A percentile compares a stretch with the other conserved stretches of the same genome.
Evolutionary conservation across 768 basidiomycete species (phyloP).

Genomic region (Fibroporia radiculosa): DNA sequence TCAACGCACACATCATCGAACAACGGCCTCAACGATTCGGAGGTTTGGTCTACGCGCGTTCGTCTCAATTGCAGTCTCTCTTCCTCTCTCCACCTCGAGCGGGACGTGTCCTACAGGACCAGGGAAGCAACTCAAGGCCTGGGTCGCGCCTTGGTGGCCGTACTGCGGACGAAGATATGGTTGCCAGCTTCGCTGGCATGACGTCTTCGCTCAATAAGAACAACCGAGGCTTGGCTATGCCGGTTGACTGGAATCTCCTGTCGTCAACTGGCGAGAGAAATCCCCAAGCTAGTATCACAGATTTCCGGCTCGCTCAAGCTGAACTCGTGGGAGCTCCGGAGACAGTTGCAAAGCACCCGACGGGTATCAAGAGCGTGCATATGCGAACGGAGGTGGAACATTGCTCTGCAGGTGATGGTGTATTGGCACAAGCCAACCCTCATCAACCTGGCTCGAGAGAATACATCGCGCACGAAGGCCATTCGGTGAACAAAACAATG

Average conservation of each 20-base stretch:
- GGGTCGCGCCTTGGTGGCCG: not conserved
- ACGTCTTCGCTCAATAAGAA: constrained; percentile 19
- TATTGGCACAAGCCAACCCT: constrained; percentile 34
- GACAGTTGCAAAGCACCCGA: constrained; percentile 35
- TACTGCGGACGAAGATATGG: constrained; percentile 9
- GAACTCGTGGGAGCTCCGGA: constrained; percentile 31
- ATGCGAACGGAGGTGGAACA: constrained; percentile 26
- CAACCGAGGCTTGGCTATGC: constrained; percentile 10
- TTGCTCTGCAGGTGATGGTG: constrained; percentile 21
- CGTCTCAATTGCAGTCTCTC: constrained; percentile 44
- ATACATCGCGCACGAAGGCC: constrained; percentile 28
- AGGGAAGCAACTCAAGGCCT: not conserved
- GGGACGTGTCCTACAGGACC: constrained; percentile 38
- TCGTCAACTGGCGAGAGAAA: constrained; percentile 18
- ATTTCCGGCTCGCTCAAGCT: constrained; percentile 23
- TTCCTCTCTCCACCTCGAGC: constrained; percentile 45
- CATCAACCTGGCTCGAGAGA: constrained; percentile 40
- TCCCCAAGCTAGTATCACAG: constrained; percentile 8
- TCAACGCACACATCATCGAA: constrained; percentile 37
- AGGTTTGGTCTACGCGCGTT: constrained; percentile 53
- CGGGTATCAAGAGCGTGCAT: constrained; percentile 31
- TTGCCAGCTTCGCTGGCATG: constrained; percentile 41
- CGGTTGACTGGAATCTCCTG: constrained; percentile 24
- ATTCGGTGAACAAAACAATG: constrained; percentile 1
- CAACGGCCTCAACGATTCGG: constrained; percentile 58